phyloP scores from a whole-genome alignment of 495 filamentous ascomycete genomes.

The Neurospora terricola region DNA sequence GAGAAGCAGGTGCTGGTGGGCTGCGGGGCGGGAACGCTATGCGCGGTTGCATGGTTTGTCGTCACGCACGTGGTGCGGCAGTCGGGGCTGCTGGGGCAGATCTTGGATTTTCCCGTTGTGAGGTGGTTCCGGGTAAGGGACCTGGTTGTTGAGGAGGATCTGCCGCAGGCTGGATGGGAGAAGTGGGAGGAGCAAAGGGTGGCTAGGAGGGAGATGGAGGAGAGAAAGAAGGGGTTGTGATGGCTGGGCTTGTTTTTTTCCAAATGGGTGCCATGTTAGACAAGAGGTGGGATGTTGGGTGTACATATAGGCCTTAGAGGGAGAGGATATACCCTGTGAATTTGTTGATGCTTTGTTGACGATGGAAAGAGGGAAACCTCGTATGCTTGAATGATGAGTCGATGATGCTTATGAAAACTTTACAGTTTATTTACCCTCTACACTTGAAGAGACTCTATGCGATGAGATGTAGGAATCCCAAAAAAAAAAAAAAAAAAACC shows the following conservation, averaged over 20 bases:
- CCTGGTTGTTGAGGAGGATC: slow-evolving; percentile 79
- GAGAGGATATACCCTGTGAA: background rate
- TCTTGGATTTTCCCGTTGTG: slow-evolving; percentile 54
- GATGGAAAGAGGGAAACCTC: background rate
- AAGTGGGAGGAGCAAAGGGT: slow-evolving; percentile 54
- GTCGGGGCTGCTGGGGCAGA: slow-evolving; percentile 54
- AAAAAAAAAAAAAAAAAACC: background rate
- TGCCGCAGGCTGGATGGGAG: slow-evolving; percentile 88
- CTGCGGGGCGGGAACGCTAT: slow-evolving; percentile 56
- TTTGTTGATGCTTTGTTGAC: background rate
- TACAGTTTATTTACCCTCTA: background rate
- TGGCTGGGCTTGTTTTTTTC: background rate
- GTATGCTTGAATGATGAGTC: background rate
- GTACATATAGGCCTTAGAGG: background rate
- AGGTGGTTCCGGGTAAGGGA: slow-evolving; percentile 65
- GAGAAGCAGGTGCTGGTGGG: slow-evolving; percentile 77
- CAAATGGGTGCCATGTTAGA: background rate
- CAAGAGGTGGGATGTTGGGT: background rate
- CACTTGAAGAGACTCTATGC: background rate
- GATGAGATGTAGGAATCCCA: background rate
- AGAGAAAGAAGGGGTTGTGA: slow-evolving; percentile 1
- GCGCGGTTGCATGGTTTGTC: slow-evolving; percentile 70
- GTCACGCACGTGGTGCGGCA: slow-evolving; percentile 54
- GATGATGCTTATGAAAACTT: background rate
- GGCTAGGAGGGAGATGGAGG: background rate